A percentile compares a stretch with the other conserved stretches of the same genome.
Conservation (phyloP, 257 asterid genomes). For the Mentha longifolia region DNA sequence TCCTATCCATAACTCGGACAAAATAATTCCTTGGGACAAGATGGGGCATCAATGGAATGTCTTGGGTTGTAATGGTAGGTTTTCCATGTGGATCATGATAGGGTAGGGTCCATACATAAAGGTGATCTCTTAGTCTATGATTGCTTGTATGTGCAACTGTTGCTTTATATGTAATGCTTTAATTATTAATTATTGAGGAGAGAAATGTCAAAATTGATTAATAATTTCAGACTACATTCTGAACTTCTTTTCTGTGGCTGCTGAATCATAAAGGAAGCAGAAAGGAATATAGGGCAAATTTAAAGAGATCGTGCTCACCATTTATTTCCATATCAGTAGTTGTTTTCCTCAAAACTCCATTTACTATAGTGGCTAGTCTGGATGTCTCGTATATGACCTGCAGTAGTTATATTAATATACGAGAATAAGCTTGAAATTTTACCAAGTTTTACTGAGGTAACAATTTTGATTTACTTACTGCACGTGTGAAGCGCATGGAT, state of each 20-base stretch:
- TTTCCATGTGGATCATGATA: constrained; percentile 67
- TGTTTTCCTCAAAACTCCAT: constrained; percentile 69
- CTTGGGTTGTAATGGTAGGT: constrained; percentile 55
- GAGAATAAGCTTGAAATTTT: constrained; percentile 27
- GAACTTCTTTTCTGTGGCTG: constrained; percentile 9
- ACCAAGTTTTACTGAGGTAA: constrained; percentile 27
- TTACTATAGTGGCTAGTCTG: constrained; percentile 69
- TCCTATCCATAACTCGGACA: constrained; percentile 51
- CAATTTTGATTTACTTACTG: constrained; percentile 44
- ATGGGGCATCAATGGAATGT: constrained; percentile 57
- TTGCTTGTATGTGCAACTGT: constrained; percentile 39
- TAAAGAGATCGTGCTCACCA: constrained; percentile 46
- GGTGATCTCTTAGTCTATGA: constrained; percentile 45
- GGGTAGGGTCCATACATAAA: constrained; percentile 67
- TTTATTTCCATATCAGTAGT: constrained; percentile 65
- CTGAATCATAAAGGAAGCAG: constrained; percentile 30
- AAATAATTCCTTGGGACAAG: constrained; percentile 50
- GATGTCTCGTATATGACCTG: constrained; percentile 74
- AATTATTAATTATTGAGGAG: constrained; percentile 24
- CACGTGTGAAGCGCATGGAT: constrained; percentile 91
- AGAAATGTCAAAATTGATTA: constrained; percentile 27
- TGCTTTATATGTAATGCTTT: constrained; percentile 30
- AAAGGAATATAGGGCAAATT: neutral
- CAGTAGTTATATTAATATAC: constrained; percentile 17
- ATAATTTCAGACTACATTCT: constrained; percentile 26